Conservation (phyloP, 768 basidiomycete species). For the Tubosaeta sp. region DNA sequence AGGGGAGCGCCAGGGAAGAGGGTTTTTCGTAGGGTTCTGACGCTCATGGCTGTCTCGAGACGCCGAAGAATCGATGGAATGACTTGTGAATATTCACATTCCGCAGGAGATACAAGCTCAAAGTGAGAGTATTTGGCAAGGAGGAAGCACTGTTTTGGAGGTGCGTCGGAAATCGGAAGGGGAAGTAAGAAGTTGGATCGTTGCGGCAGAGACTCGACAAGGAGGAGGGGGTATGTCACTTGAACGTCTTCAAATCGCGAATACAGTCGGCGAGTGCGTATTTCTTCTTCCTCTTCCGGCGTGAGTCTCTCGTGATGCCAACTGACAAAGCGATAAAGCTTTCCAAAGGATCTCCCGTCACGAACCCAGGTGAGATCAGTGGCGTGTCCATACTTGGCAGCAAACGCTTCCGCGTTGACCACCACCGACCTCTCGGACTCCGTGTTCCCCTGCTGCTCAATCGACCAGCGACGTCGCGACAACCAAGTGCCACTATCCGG, state of each 20-base stretch:
- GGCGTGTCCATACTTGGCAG: conserved; percentile 41
- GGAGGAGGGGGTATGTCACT: conserved; percentile 59
- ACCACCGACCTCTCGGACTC: conserved; percentile 7
- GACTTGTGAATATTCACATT: conserved; percentile 51
- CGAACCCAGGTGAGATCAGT: conserved; percentile 51
- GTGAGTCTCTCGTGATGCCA: conserved; percentile 53
- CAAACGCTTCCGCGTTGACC: conserved; percentile 46
- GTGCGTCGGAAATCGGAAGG: conserved; percentile 20
- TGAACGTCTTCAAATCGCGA: conserved; percentile 28
- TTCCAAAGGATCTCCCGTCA: conserved; percentile 41
- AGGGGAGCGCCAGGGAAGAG: conserved; percentile 45
- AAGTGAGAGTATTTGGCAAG: conserved; percentile 44
- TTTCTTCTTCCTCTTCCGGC: conserved; percentile 44
- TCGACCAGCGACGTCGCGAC: conserved; percentile 47
- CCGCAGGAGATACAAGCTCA: conserved; percentile 47
- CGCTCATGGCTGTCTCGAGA: conserved; percentile 48
- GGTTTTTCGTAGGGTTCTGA: conserved; percentile 42
- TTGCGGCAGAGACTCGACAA: conserved; percentile 48
- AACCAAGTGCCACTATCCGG: conserved; percentile 41
- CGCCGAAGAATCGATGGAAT: conserved; percentile 67
- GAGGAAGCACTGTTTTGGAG: conserved; percentile 35
- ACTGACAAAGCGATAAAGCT: conserved; percentile 47
- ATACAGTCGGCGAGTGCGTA: conserved; percentile 30
- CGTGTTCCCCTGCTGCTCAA: conserved; percentile 7
- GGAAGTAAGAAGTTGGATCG: conserved; percentile 62